Evolutionary conservation across 2,329 filamentous ascomycete genomes (phyloP).

Genomic region (Bertia moriformis): DNA sequence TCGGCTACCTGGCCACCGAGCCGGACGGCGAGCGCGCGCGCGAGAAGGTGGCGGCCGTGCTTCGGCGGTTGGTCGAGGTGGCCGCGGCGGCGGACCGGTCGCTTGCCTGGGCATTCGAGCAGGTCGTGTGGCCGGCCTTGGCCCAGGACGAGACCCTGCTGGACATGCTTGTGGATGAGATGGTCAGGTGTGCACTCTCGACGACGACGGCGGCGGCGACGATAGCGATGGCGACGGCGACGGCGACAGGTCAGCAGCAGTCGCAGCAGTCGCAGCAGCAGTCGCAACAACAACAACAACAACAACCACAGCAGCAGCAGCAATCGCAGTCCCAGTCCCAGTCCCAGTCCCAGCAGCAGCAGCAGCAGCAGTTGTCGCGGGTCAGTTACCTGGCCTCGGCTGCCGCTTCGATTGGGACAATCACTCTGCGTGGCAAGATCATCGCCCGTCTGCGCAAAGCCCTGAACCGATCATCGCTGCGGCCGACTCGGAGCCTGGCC

Average conservation of each 20-base stretch:
- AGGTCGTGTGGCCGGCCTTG: conserved; percentile 51
- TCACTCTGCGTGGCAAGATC: conserved; percentile 50
- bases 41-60: conserved; percentile 48
- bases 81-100: conserved; percentile 44
- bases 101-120: conserved; percentile 45
- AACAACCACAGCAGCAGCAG: too few species aligned
- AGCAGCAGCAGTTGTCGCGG: conserved; percentile 42
- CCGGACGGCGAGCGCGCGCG: conserved; percentile 49
- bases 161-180: conserved; percentile 53
- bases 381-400: too few species aligned
- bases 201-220: too few species aligned
- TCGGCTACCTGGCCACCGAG: conserved; percentile 41
- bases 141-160: conserved; percentile 49
- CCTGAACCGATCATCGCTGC: conserved; percentile 49
- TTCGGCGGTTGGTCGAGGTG: conserved; percentile 53
- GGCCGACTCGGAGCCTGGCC: conserved; percentile 48
- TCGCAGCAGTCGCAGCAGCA: too few species aligned
- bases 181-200: conserved; percentile 30
- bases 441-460: conserved; percentile 52
- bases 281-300: too few species aligned
- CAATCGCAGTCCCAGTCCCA: too few species aligned
- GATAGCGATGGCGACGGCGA: too few species aligned
- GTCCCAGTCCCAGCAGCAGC: conserved; percentile 42
- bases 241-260: too few species aligned
- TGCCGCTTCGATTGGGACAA: conserved; percentile 45